These are phyloP conservation scores for Phanerodontia chrysosporium DNA, from an alignment of 768 basidiomycete species.

Conservation along the genomic window DNA sequence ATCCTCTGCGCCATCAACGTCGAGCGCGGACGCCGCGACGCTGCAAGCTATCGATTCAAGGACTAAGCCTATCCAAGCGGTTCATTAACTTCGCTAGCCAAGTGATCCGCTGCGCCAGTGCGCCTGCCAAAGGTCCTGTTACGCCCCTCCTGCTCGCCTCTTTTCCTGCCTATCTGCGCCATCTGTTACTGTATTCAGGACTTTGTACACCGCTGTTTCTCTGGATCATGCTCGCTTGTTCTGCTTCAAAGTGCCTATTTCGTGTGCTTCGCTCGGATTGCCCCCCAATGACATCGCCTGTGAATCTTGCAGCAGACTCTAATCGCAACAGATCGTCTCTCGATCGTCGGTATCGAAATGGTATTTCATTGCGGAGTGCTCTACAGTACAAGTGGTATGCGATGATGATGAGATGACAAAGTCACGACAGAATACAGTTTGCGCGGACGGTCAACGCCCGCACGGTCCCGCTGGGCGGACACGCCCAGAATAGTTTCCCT, in stretches of 20 bases:
- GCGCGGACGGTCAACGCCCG: not conserved
- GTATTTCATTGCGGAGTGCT: not conserved
- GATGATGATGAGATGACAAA: not conserved
- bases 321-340: not conserved
- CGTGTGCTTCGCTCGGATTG: not conserved
- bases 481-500: no score
- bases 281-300: no score
- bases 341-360: not conserved
- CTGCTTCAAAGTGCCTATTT: not conserved
- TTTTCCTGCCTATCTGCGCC: not conserved
- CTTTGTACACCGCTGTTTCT: not conserved
- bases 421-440: not conserved
- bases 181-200: not conserved
- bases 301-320: no score
- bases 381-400: not conserved
- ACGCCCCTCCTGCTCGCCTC: not conserved
- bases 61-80: not conserved
- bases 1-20: constrained; percentile 69
- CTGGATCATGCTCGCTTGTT: not conserved
- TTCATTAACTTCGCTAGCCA: not conserved
- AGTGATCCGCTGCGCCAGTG: no score
- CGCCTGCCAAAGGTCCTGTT: no score
- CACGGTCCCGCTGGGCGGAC: not conserved
- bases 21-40: constrained; percentile 55
- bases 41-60: constrained; percentile 28